Percentiles rank a stretch among this genome's conserved stretches.
Evolutionary conservation across 2,329 filamentous ascomycete genomes (phyloP).

Genomic region (Claviceps spartinae): DNA sequence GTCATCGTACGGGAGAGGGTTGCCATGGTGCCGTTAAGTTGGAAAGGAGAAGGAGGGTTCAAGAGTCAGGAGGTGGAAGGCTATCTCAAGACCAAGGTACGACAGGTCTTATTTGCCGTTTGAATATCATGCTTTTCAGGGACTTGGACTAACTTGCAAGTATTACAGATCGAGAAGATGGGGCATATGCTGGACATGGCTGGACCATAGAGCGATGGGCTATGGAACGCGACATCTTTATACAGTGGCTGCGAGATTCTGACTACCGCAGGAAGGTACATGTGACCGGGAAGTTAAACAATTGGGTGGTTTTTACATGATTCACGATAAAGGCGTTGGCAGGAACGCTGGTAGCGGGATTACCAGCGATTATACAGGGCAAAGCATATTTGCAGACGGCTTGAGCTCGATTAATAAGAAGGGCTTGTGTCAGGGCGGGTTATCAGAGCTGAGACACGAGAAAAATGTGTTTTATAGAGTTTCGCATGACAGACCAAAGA

Average conservation of each 20-base stretch:
- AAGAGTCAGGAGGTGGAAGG: conserved; percentile 80
- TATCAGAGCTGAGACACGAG: neutral
- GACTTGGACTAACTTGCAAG: conserved; percentile 5
- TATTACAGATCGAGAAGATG: conserved; percentile 66
- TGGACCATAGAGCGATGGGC: conserved; percentile 7
- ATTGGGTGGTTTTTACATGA: neutral
- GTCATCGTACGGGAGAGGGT: conserved; percentile 80
- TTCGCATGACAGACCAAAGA: neutral
- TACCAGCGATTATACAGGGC: neutral
- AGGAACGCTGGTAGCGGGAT: neutral
- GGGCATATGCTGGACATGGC: conserved; percentile 60
- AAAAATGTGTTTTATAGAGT: neutral
- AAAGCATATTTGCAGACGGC: neutral
- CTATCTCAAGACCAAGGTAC: conserved; percentile 87
- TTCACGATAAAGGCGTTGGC: neutral
- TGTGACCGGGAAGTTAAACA: neutral
- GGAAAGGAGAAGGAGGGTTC: conserved; percentile 76
- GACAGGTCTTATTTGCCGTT: conserved; percentile 11
- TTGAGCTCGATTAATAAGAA: neutral
- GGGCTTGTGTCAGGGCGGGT: neutral
- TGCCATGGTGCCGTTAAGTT: conserved; percentile 88
- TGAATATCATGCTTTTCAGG: neutral
- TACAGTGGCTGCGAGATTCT: neutral
- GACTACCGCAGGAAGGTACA: neutral
- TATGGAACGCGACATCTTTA: neutral